phyloP scores from a whole-genome alignment of 768 basidiomycete species.

The Grammothele lineata region DNA sequence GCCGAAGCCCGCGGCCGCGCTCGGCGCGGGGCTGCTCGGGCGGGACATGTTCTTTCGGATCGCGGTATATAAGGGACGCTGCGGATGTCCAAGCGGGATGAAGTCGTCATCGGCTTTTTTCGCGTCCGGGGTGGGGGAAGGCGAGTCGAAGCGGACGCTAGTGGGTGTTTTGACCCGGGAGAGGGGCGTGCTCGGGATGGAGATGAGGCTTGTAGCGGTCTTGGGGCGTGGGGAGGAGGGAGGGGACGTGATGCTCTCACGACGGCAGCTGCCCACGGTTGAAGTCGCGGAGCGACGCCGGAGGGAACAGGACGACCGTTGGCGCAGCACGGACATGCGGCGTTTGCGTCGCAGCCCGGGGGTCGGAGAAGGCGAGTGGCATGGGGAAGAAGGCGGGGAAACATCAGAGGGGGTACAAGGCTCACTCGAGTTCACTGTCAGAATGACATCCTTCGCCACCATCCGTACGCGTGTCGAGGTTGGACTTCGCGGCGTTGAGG shows the following conservation, averaged over 20 bases:
- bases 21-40: conserved; percentile 9
- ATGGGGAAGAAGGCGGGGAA: conserved; percentile 5
- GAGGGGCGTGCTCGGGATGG: neutral
- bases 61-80: conserved; percentile 25
- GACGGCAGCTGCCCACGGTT: conserved; percentile 2
- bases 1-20: neutral
- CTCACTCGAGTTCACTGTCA: conserved; percentile 9
- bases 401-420: conserved; percentile 4
- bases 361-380: neutral
- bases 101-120: neutral
- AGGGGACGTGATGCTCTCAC: conserved; percentile 2
- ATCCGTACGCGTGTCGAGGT: conserved; percentile 4
- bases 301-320: conserved; percentile 23
- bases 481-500: neutral
- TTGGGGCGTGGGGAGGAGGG: conserved; percentile 3
- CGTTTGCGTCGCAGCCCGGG: conserved; percentile 16
- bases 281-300: conserved; percentile 14
- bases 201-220: neutral
- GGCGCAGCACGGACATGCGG: conserved; percentile 17
- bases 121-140: conserved; percentile 3
- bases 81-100: conserved; percentile 19
- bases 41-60: conserved; percentile 24
- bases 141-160: conserved; percentile 9
- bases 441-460: conserved; percentile 1
- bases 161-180: neutral